Evolutionary conservation across 352 stramenopile genomes (phyloP), one percentile per base, ranked within the genome.

Genomic region (Pythium myriotylum): DNA sequence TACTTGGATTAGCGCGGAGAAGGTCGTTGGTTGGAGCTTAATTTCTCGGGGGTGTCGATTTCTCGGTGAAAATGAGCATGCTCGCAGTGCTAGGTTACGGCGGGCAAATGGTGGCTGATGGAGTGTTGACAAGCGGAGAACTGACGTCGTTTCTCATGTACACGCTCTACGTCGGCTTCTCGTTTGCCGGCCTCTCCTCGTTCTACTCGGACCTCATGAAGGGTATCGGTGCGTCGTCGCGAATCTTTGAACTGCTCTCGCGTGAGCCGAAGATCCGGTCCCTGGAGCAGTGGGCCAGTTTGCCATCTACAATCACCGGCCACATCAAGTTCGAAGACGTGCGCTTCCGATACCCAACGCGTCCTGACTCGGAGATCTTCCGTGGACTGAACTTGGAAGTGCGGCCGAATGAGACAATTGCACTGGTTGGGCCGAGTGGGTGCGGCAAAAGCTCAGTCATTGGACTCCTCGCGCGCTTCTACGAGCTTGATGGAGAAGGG

Each of bases 111-210:
- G 93, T 98, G 12, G 76, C 86, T 16, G 73, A 92, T 17, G 86
- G 79, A 1, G 57, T 89, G 40, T 75, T 98, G 47, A 96, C 86
- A 0, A 81, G 91, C 23, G 95, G 94, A n/a, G 82, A 94, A 27
- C 81, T 98, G 27, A 97, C 91, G 19, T 94, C 92, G 1, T 98
- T 98, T 74, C 67, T 98, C 55, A 82, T 97, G 57, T 98, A 98
- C 70, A 93, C 93, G 19, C 77, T 98, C 35, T 95, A 97, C 45
- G 92, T 98, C 17, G 92, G 90, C 7, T 86, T 88, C 54, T 91
- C 78, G 10, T 87, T 98, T 33, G 89, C 82, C n/a, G 83, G 84
- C 17, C 64, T 98, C 39, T 97, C 89, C 12, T 92, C 84, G 7
- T 96, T 97, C 26, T 98, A 98, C 69, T 87, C 89, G n/a, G 82